phyloP scores from a whole-genome alignment of 192 early-diverging fungal genomes.

The Coemansia sp. region DNA sequence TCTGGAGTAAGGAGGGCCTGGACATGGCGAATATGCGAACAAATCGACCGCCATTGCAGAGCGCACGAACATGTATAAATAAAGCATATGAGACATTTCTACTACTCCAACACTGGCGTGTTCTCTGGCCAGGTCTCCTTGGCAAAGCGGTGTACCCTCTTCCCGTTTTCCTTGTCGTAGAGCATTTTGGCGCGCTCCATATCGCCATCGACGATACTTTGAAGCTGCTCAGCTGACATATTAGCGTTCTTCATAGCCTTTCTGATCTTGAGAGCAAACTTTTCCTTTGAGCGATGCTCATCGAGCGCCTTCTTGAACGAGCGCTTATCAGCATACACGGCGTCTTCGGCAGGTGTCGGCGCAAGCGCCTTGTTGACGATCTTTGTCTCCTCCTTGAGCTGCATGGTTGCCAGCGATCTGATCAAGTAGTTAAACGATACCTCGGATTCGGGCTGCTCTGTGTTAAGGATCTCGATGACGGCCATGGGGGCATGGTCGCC shows the following conservation, averaged over 20 bases:
- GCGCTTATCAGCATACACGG: constrained; percentile 28
- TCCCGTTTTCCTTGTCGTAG: constrained; percentile 16
- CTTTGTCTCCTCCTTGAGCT: constrained; percentile 37
- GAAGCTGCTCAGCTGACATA: constrained; percentile 38
- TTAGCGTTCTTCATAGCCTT: constrained; percentile 41
- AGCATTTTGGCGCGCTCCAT: constrained; percentile 22
- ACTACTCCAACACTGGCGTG: constrained; percentile 32
- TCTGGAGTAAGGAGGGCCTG: background rate
- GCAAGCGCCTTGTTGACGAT: constrained; percentile 33
- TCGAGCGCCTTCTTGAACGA: constrained; percentile 40
- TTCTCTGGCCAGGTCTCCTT: constrained; percentile 51
- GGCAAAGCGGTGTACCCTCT: constrained; percentile 37
- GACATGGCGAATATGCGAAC: no score
- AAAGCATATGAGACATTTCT: no score
- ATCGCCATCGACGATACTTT: constrained; percentile 45
- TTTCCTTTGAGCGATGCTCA: constrained; percentile 30
- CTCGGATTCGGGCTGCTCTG: constrained; percentile 68
- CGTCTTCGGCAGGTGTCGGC: constrained; percentile 17
- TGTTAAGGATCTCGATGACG: constrained; percentile 89
- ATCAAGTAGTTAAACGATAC: constrained; percentile 60
- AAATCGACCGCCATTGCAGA: no score
- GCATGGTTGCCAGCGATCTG: constrained; percentile 49
- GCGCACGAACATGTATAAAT: no score
- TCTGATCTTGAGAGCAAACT: constrained; percentile 38
- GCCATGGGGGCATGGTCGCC: constrained; percentile 89